Conservation (phyloP, 2,329 filamentous ascomycete species). For the Pseudogymnoascus sp. region DNA sequence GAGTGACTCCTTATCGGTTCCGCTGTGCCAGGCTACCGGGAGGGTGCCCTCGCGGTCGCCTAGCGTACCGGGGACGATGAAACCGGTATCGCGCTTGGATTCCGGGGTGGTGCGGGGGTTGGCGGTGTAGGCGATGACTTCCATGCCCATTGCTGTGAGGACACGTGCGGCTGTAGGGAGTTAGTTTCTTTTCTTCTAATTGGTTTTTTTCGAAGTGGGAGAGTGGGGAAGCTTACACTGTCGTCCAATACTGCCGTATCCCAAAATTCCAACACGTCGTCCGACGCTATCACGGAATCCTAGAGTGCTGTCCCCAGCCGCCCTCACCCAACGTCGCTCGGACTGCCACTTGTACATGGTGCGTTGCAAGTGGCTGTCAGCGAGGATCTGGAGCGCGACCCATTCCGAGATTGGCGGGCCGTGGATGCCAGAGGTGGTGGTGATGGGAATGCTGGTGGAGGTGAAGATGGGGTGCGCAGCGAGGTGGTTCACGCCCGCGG, state of each 20-base stretch:
- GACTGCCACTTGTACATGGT: slow-evolving; percentile 49
- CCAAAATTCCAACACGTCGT: slow-evolving; percentile 43
- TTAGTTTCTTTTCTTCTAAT: neutral
- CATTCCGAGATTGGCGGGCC: slow-evolving; percentile 57
- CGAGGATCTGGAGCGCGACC: slow-evolving; percentile 53
- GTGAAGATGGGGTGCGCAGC: slow-evolving; percentile 24
- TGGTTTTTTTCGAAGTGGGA: neutral
- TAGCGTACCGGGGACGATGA: slow-evolving; percentile 54
- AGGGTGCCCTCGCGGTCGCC: slow-evolving; percentile 31
- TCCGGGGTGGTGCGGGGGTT: slow-evolving; percentile 48
- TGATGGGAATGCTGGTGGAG: slow-evolving; percentile 27
- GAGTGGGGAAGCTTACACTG: slow-evolving; percentile 29
- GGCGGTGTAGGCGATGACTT: slow-evolving; percentile 57
- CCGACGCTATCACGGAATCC: slow-evolving; percentile 45
- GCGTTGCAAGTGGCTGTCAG: slow-evolving; percentile 46
- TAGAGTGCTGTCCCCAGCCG: slow-evolving; percentile 11
- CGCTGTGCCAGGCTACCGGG: slow-evolving; percentile 31
- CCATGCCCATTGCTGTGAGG: slow-evolving; percentile 49
- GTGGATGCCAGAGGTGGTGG: slow-evolving; percentile 30
- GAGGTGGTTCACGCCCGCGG: slow-evolving; percentile 28
- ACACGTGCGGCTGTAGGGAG: slow-evolving; percentile 39
- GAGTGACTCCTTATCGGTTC: slow-evolving; percentile 25
- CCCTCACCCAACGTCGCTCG: slow-evolving; percentile 41
- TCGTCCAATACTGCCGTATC: slow-evolving; percentile 33
- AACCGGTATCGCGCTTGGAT: slow-evolving; percentile 47